These are phyloP conservation scores for Ophiocordyceps robertsii DNA, from an alignment of 2,329 filamentous ascomycete genomes.

Conservation along the genomic window DNA sequence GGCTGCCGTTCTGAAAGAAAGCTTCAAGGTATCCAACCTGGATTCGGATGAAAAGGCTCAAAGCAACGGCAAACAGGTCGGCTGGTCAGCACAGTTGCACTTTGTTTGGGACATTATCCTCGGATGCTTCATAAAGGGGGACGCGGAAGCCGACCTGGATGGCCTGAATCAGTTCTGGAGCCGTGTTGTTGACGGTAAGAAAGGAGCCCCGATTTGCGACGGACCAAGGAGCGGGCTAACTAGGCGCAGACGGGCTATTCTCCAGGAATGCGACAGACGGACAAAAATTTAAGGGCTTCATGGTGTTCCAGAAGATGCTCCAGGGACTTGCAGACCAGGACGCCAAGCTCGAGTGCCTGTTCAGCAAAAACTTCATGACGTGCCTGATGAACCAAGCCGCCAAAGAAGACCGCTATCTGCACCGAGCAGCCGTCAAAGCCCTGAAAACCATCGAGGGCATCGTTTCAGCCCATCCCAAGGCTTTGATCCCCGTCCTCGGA, in stretches of 20 bases:
- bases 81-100: constrained; percentile 68
- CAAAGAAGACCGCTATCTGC: constrained; percentile 63
- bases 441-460: constrained; percentile 57
- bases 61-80: constrained; percentile 47
- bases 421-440: constrained; percentile 64
- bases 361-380: constrained; percentile 71
- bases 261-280: constrained; percentile 69
- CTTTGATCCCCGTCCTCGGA: constrained; percentile 47
- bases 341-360: constrained; percentile 43
- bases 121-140: constrained; percentile 30
- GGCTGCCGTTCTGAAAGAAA: constrained; percentile 69
- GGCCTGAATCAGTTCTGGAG: constrained; percentile 72
- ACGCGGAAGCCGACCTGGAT: constrained; percentile 19
- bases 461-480: constrained; percentile 45
- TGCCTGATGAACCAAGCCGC: constrained; percentile 75
- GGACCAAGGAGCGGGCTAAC: background rate
- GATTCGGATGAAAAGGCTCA: constrained; percentile 27
- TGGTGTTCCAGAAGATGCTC: constrained; percentile 69
- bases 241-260: constrained; percentile 60
- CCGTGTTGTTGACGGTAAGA: constrained; percentile 72
- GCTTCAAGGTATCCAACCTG: constrained; percentile 37
- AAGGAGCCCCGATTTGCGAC: background rate
- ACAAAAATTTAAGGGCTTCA: constrained; percentile 84
- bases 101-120: constrained; percentile 81
- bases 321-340: constrained; percentile 32